phyloP scores from a whole-genome alignment of 2,329 filamentous ascomycete genomes.

The Fusarium sp. region DNA sequence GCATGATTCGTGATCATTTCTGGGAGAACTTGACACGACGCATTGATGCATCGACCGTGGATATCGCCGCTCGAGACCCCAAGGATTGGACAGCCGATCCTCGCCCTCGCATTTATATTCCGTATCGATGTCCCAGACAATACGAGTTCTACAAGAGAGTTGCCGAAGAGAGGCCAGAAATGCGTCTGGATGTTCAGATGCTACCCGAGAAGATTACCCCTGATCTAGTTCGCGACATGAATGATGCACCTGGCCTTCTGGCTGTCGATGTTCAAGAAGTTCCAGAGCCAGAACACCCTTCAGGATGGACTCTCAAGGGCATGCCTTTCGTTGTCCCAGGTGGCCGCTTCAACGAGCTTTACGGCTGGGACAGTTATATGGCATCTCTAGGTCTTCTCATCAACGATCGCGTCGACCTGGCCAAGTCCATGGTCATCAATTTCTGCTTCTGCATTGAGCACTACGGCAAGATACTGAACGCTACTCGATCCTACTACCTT shows the following conservation, averaged over 20 bases:
- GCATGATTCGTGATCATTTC: conserved; percentile 88
- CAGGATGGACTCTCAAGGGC: conserved; percentile 77
- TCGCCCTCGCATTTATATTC: conserved; percentile 90
- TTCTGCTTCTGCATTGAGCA: conserved; percentile 99
- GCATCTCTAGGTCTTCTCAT: conserved; percentile 88
- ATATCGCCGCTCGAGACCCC: conserved; percentile 85
- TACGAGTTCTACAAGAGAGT: conserved; percentile 87
- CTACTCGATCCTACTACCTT: conserved; percentile 95
- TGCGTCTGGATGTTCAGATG: conserved; percentile 86
- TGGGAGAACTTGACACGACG: conserved; percentile 91
- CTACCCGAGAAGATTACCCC: conserved; percentile 82
- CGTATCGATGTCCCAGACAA: conserved; percentile 84
- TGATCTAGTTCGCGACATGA: conserved; percentile 83
- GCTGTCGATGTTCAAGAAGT: conserved; percentile 89
- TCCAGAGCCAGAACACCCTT: conserved; percentile 64
- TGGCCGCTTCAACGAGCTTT: conserved; percentile 96
- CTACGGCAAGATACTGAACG: conserved; percentile 98
- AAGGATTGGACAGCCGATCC: conserved; percentile 96
- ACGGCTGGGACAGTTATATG: conserved; percentile 99
- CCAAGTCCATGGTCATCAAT: conserved; percentile 94
- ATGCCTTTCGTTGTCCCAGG: conserved; percentile 97
- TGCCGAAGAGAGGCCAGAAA: conserved; percentile 80
- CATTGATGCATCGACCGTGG: conserved; percentile 89
- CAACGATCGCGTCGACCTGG: conserved; percentile 84
- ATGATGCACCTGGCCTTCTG: conserved; percentile 86